phyloP scores from a whole-genome alignment of 345 rosid genomes.

The Anacardium occidentale region DNA sequence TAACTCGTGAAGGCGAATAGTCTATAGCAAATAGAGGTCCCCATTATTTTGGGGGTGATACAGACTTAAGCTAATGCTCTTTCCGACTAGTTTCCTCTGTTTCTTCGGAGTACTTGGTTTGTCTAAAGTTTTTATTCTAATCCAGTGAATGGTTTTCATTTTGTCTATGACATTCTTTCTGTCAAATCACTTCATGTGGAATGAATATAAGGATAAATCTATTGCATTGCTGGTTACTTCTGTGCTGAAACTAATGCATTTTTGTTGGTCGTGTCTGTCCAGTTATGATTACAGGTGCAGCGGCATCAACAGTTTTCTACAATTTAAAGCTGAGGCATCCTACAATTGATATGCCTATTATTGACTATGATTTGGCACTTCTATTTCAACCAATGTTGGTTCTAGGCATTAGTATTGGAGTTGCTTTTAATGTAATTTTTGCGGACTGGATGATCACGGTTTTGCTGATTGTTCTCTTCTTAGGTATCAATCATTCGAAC shows the following conservation, averaged over 20 bases:
- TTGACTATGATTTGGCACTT: slow-evolving; percentile 54
- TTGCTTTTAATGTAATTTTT: slow-evolving; percentile 42
- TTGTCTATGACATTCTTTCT: background rate
- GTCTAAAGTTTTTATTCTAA: no score
- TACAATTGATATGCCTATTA: slow-evolving; percentile 43
- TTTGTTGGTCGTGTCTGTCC: background rate
- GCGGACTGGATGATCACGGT: slow-evolving; percentile 56
- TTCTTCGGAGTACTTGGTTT: background rate
- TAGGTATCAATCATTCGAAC: slow-evolving; percentile 23
- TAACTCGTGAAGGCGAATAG: background rate
- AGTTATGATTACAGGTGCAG: slow-evolving; percentile 55
- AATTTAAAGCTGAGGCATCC: slow-evolving; percentile 48
- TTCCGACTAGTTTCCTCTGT: background rate
- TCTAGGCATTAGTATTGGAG: slow-evolving; percentile 51
- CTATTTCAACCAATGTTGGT: slow-evolving; percentile 52
- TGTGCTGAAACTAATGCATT: background rate
- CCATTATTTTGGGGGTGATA: no score
- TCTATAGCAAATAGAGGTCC: background rate
- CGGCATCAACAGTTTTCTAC: slow-evolving; percentile 40
- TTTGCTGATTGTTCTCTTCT: slow-evolving; percentile 41
- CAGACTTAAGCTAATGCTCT: background rate
- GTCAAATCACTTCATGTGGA: background rate
- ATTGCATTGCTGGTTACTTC: background rate
- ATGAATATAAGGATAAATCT: background rate
- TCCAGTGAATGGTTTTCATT: background rate